Conservation (phyloP, 768 basidiomycete genomes). For the Tremella fuciformis region DNA sequence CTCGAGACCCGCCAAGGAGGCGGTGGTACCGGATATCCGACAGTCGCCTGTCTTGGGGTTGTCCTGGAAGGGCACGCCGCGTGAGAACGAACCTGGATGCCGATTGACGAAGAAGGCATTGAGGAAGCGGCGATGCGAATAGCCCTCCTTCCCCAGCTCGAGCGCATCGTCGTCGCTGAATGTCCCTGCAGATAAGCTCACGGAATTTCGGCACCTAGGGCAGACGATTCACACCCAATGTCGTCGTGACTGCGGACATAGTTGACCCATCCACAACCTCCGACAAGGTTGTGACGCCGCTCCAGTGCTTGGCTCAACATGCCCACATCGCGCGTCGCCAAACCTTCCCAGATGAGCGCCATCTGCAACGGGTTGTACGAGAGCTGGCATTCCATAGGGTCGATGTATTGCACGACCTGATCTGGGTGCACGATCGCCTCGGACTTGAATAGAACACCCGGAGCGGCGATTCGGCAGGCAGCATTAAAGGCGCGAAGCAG, state of each 20-base stretch:
- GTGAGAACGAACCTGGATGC: constrained; percentile 13
- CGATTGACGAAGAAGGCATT: constrained; percentile 20
- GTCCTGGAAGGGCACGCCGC: constrained; percentile 19
- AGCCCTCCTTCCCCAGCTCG: constrained; percentile 16
- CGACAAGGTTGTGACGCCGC: constrained; percentile 9
- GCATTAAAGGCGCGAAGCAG: constrained; percentile 17
- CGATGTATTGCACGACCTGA: constrained; percentile 11
- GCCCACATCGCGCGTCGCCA: constrained; percentile 11
- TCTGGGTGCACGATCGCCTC: constrained; percentile 17
- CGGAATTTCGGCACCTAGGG: neutral
- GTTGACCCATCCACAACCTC: constrained; percentile 14
- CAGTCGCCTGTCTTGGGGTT: constrained; percentile 17
- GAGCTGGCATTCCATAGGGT: constrained; percentile 17
- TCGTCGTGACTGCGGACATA: constrained; percentile 18
- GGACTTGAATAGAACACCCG: constrained; percentile 15
- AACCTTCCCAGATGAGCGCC: constrained; percentile 18
- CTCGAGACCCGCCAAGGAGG: constrained; percentile 12
- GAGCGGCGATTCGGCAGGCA: constrained; percentile 11
- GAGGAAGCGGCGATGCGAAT: constrained; percentile 13
- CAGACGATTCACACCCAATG: constrained; percentile 12
- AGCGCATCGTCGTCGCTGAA: constrained; percentile 14
- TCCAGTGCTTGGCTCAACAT: constrained; percentile 12
- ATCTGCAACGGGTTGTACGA: constrained; percentile 19
- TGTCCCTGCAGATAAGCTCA: constrained; percentile 8
- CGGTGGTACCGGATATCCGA: constrained; percentile 14